These are phyloP conservation scores for Teratosphaeria epicoccoides DNA, from an alignment of 2,329 filamentous ascomycete genomes.

Conservation along the genomic window DNA sequence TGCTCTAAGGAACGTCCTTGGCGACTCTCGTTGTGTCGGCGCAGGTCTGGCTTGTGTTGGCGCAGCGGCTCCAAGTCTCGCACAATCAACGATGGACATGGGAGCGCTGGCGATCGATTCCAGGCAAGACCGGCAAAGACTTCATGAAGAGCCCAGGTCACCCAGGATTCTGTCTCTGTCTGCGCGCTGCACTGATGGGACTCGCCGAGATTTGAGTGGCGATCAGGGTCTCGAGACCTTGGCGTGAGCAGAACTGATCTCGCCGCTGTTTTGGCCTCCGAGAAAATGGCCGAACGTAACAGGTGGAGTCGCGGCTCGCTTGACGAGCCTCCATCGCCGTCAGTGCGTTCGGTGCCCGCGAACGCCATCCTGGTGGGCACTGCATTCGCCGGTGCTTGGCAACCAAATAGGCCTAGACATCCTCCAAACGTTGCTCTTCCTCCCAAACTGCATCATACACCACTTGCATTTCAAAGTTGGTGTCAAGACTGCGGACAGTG, in stretches of 20 bases:
- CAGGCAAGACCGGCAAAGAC: conserved; percentile 10
- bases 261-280: too few relatives aligned
- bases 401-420: too few relatives aligned
- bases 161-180: neutral
- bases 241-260: neutral
- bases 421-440: too few relatives aligned
- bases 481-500: too few relatives aligned
- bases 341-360: too few relatives aligned
- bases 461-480: too few relatives aligned
- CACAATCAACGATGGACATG: conserved; percentile 2
- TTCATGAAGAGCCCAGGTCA: neutral
- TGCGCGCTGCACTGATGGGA: neutral
- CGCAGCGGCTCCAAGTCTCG: neutral
- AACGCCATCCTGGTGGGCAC: too few relatives aligned
- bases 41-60: conserved; percentile 1
- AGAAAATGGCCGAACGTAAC: too few relatives aligned
- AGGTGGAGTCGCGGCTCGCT: too few relatives aligned
- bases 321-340: too few relatives aligned
- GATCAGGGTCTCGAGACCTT: neutral
- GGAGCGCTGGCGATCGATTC: conserved; percentile 21
- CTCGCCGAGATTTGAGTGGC: neutral
- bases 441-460: too few relatives aligned
- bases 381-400: too few relatives aligned
- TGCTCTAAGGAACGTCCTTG: conserved; percentile 15
- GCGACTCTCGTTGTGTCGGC: conserved; percentile 7